These are phyloP conservation scores for Diversispora epigaea DNA, from an alignment of 192 early-diverging fungal species.

Conservation along the genomic window DNA sequence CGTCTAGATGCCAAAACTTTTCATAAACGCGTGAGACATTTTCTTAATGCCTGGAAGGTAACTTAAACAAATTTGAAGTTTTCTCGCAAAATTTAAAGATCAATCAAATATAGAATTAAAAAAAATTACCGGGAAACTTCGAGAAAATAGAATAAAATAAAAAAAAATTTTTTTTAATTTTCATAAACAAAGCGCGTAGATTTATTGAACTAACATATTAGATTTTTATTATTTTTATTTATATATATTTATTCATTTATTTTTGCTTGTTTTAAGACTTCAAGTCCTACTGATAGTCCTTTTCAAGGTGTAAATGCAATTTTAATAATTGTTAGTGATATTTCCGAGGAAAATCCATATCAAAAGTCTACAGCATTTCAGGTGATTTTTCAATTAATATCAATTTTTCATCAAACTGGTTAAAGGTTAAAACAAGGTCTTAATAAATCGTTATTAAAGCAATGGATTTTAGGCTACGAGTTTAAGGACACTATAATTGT, in stretches of 20 bases:
- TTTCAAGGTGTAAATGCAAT: conserved; percentile 60
- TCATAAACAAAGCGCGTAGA: no score
- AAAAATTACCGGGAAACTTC: no score
- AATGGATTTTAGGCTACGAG: conserved; percentile 92
- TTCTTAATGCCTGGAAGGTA: conserved; percentile 48
- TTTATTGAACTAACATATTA: background rate
- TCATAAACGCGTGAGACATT: conserved; percentile 43
- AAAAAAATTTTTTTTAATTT: no score
- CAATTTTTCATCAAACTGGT: background rate
- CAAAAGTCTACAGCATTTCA: conserved; percentile 70
- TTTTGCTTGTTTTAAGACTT: background rate
- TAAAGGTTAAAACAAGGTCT: background rate
- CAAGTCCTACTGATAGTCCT: conserved; percentile 34
- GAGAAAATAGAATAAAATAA: no score
- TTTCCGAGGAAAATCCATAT: conserved; percentile 68
- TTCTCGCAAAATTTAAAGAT: background rate
- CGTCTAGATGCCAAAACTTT: conserved; percentile 46
- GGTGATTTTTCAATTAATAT: conserved; percentile 40
- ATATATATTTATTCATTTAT: no score
- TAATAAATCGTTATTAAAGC: conserved; percentile 47
- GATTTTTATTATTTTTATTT: background rate
- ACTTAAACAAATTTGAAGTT: conserved; percentile 1
- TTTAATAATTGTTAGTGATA: conserved; percentile 62
- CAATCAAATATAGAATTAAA: background rate
- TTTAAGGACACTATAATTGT: conserved; percentile 83